A percentile compares a stretch with the other conserved stretches of the same genome.
Conservation (phyloP, 169 alveolate genomes). For the Fabrea salina region DNA sequence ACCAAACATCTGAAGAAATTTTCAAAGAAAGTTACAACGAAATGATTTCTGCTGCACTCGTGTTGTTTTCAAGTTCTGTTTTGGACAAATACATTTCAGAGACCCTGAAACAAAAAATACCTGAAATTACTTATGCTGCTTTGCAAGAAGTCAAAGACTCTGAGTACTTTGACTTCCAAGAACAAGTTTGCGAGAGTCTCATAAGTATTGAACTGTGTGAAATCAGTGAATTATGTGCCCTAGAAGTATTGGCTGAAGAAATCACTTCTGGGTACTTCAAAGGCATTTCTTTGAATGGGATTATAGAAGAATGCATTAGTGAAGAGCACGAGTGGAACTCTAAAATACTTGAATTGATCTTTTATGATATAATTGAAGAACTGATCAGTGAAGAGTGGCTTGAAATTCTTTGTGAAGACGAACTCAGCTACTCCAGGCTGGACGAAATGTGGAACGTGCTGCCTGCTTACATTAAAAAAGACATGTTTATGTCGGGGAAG, state of each 20-base stretch:
- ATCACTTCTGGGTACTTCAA: not conserved
- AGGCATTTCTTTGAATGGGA: not conserved
- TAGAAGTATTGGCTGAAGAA: not conserved
- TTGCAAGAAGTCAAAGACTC: not conserved
- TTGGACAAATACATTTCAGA: not conserved
- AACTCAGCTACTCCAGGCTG: not conserved
- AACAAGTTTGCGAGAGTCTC: not conserved
- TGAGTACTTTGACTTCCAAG: not conserved
- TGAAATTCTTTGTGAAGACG: conserved; percentile 16
- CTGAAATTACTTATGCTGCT: not conserved
- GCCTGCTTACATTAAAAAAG: not conserved
- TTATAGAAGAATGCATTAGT: not conserved
- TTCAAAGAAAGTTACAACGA: not conserved
- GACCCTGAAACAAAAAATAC: not conserved
- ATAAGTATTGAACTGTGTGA: not conserved
- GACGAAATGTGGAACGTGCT: conserved; percentile 13
- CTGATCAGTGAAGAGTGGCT: conserved; percentile 26
- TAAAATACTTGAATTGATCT: not conserved
- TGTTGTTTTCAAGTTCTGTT: not conserved
- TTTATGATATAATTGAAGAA: not conserved
- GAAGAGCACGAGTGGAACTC: conserved; percentile 15
- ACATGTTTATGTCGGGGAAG: not conserved
- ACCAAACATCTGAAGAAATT: not conserved
- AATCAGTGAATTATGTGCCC: not conserved
- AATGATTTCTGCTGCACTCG: not conserved